Base-by-base conservation (phyloP, 345 rosid genomes). In the Gossypium bickii region DNA sequence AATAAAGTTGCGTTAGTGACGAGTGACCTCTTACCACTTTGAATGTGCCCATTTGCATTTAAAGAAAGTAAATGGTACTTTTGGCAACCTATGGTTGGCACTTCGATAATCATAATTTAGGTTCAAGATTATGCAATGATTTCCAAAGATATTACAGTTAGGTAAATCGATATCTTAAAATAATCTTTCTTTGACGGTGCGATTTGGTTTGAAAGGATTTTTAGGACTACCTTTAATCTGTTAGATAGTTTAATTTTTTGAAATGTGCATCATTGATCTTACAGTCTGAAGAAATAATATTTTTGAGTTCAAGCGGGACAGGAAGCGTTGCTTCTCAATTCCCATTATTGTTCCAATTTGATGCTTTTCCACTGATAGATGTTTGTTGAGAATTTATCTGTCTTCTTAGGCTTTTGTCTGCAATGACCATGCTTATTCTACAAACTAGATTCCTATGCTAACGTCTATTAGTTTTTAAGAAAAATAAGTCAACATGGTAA, bases 371-470 rank as follows among this genome's bases (percentile, higher is more conserved):
- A 72, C 45, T 20, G n/a, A 24, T 16, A 17, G 45, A 52, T 70
- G 13, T 27, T 29, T n/a, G n/a, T 0, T 55, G 1, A 55, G 44
- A 69, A 27, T 27, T 25, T 9, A 52, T 10, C 11, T 17, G 4
- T 69, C 25, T 52, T 27, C 34, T 51, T 17, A 17, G 47, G 60
- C 20, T 52, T 51, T 52, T 70, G 61, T 70, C 73, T 17, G 45
- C 47, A 70, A 47, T 51, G 60, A 51, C 22, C 25, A 51, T 20
- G 11, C 73, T 51, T 55, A 55, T 71, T 41, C 64, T 61, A 47
- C 52, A 59, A 73, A 41, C 67, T 27, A 61, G 69, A 73, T 73
- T 73, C 76, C 22, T 13, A 25, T 16, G 29, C 73, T 29, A 48
- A 48, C 34, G 12, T 8, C 4, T 43, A 12, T 49, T 49, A 1